These are phyloP conservation scores for Amphibolis antarctica DNA, from an alignment of 106 monocot genomes.

Conservation along the genomic window DNA sequence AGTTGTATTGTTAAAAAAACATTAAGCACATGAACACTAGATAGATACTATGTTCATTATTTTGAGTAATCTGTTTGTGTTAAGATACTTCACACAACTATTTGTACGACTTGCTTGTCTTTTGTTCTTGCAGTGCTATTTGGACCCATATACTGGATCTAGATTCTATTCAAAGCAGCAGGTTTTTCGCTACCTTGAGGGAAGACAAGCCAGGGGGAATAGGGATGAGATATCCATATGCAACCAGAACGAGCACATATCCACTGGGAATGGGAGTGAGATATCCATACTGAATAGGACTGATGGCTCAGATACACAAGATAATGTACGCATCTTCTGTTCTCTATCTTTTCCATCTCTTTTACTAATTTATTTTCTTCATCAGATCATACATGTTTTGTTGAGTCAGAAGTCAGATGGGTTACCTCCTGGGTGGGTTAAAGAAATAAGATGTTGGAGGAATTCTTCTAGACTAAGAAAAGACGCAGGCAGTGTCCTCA, in stretches of 20 bases:
- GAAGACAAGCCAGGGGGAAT: conserved; percentile 3
- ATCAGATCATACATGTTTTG: background rate
- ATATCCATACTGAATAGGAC: background rate
- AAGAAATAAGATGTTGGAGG: conserved; percentile 28
- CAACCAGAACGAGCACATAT: background rate
- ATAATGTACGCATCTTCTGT: conserved; percentile 15
- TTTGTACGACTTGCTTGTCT: no score
- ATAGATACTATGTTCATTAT: no score
- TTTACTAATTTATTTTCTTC: background rate
- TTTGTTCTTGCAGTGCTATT: conserved; percentile 28
- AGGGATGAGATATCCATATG: background rate
- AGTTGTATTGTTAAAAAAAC: no score
- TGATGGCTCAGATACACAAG: background rate
- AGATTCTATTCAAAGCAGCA: conserved; percentile 36
- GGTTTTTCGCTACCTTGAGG: conserved; percentile 23
- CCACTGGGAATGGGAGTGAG: conserved; percentile 2
- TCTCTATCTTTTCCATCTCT: background rate
- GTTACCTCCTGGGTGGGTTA: conserved; percentile 49
- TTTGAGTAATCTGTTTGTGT: no score
- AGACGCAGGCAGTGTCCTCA: conserved; percentile 22
- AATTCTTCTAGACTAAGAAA: conserved; percentile 10
- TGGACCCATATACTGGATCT: conserved; percentile 26
- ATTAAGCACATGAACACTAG: no score
- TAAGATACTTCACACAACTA: no score
- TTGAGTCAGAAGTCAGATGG: conserved; percentile 12